Conservation (phyloP, 2,329 filamentous ascomycete genomes). For the Coniochaeta hoffmannii region DNA sequence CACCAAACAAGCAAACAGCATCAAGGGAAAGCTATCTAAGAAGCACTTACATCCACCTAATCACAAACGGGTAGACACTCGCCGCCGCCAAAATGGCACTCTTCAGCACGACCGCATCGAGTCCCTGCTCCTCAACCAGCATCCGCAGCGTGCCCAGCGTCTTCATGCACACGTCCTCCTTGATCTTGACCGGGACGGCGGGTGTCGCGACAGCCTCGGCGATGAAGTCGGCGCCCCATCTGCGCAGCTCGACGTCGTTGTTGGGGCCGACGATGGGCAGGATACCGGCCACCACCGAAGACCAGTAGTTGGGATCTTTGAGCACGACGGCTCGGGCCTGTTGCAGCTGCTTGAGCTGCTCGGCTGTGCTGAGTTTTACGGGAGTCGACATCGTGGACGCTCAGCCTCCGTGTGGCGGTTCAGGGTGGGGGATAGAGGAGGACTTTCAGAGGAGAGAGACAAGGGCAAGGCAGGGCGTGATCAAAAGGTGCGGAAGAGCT, state of each 20-base stretch:
- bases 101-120: conserved; percentile 75
- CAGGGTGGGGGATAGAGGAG: not conserved
- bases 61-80: conserved; percentile 85
- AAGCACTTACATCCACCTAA: conserved; percentile 87
- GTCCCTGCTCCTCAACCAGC: conserved; percentile 62
- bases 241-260: conserved; percentile 70
- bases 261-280: conserved; percentile 79
- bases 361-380: conserved; percentile 49
- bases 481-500: not conserved
- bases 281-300: conserved; percentile 84
- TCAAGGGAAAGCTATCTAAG: conserved; percentile 2
- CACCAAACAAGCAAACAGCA: not conserved
- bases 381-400: conserved; percentile 38
- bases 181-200: conserved; percentile 67
- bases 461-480: not conserved
- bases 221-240: conserved; percentile 95
- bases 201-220: conserved; percentile 94
- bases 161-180: conserved; percentile 69
- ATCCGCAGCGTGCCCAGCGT: conserved; percentile 71
- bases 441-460: not conserved
- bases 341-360: conserved; percentile 82
- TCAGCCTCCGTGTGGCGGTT: not conserved
- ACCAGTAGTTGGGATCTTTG: conserved; percentile 79
- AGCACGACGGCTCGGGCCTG: conserved; percentile 86
- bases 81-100: conserved; percentile 82